Evolutionary conservation across 352 stramenopile species (phyloP).

Genomic region (Elongisporangium prolatum): DNA sequence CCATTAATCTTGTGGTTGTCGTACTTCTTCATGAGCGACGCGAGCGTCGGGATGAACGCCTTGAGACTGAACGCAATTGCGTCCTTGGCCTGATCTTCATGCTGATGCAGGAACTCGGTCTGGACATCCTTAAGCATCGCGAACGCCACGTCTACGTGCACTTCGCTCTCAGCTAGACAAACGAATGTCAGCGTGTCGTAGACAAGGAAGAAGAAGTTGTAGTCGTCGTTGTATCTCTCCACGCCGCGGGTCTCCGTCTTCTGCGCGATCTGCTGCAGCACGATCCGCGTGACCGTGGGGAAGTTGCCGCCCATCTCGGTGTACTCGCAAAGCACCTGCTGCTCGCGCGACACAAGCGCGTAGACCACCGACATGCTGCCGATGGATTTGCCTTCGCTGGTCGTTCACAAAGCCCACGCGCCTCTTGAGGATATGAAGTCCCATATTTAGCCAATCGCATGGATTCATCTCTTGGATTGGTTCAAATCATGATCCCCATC

Average conservation of each 20-base stretch:
- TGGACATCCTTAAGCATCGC: slow-evolving; percentile 68
- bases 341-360: slow-evolving; percentile 57
- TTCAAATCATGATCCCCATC: not conserved
- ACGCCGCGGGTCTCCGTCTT: slow-evolving; percentile 40
- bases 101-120: slow-evolving; percentile 54
- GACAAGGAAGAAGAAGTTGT: slow-evolving; percentile 79
- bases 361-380: slow-evolving; percentile 74
- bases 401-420: not conserved
- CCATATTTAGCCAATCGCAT: not conserved
- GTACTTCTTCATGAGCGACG: slow-evolving; percentile 78
- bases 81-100: slow-evolving; percentile 58
- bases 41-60: slow-evolving; percentile 52
- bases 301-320: slow-evolving; percentile 77
- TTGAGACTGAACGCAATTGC: slow-evolving; percentile 68
- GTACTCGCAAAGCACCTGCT: slow-evolving; percentile 78
- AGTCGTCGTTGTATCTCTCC: slow-evolving; percentile 65
- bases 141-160: slow-evolving; percentile 71
- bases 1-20: slow-evolving; percentile 81
- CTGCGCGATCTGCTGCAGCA: slow-evolving; percentile 47
- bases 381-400: slow-evolving; percentile 1
- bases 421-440: not conserved
- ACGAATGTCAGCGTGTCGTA: slow-evolving; percentile 74
- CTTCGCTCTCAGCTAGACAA: slow-evolving; percentile 79
- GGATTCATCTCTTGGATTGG: not conserved
- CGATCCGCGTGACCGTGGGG: slow-evolving; percentile 59